These are phyloP conservation scores for Aspergillus unguis DNA, from an alignment of 2,329 filamentous ascomycete genomes.

Conservation along the genomic window DNA sequence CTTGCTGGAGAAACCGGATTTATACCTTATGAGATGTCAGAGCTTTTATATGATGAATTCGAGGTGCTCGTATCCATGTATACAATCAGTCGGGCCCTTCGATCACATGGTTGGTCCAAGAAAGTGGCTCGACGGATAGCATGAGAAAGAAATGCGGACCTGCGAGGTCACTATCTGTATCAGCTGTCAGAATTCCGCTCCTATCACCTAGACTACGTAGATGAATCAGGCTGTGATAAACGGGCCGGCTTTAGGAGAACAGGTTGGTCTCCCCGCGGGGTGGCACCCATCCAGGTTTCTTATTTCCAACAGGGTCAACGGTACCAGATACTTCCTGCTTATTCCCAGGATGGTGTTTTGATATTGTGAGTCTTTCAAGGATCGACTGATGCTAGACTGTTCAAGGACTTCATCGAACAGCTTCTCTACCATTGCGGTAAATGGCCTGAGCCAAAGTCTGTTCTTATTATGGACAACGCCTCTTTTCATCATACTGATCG, in stretches of 20 bases:
- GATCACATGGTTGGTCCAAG: not conserved
- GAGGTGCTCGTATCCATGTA: not conserved
- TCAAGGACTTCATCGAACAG: not conserved
- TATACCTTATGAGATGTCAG: conserved; percentile 10
- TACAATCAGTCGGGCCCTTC: not conserved
- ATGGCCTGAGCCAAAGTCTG: not conserved
- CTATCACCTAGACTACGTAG: not conserved
- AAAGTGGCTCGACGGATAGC: not conserved
- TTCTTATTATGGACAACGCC: not conserved
- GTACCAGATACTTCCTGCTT: conserved; percentile 1
- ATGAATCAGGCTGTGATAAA: not conserved
- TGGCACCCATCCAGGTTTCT: not conserved
- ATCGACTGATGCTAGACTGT: not conserved
- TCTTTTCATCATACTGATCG: conserved; percentile 20
- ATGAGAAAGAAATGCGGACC: not conserved
- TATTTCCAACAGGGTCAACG: not conserved
- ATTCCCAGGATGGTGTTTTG: conserved; percentile 1
- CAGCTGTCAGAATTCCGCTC: not conserved
- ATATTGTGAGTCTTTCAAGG: not conserved
- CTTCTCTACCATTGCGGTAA: not conserved
- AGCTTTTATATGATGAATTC: not conserved
- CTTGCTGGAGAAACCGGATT: conserved; percentile 1
- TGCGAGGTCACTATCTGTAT: not conserved
- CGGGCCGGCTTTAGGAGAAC: not conserved
- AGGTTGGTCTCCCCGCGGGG: not conserved